Percentiles rank a stretch among this genome's conserved stretches.
Conservation (phyloP, 352 stramenopile genomes). For the Blastocystis sp. region DNA sequence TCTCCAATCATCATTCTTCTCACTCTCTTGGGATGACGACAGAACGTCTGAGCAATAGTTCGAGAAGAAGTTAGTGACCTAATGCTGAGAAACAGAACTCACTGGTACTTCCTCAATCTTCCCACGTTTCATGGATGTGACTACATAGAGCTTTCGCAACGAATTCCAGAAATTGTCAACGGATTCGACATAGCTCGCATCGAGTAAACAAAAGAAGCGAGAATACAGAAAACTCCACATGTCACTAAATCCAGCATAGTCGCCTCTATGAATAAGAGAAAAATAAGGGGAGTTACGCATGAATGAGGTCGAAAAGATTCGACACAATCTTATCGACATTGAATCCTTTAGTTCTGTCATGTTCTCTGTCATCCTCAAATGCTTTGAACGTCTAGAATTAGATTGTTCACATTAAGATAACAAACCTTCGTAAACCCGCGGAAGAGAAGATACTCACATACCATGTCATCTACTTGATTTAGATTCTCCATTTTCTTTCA, state of each 20-base stretch:
- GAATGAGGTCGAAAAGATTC: constrained; percentile 29
- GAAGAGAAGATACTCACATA: constrained; percentile 56
- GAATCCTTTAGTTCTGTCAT: constrained; percentile 50
- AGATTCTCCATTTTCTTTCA: constrained; percentile 32
- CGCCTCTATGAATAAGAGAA: constrained; percentile 1
- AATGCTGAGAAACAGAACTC: not conserved
- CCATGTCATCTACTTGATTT: constrained; percentile 64
- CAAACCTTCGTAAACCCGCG: constrained; percentile 55
- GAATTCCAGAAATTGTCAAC: constrained; percentile 23
- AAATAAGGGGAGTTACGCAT: not conserved
- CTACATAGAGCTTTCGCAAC: constrained; percentile 29
- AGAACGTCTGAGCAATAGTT: constrained; percentile 31
- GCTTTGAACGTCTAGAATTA: constrained; percentile 49
- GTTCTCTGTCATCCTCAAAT: constrained; percentile 32
- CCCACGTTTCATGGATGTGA: not conserved
- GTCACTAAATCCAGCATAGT: constrained; percentile 30
- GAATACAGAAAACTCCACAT: constrained; percentile 56
- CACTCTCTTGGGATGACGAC: not conserved
- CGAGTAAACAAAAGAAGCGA: constrained; percentile 43
- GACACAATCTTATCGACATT: constrained; percentile 51
- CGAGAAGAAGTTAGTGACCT: constrained; percentile 27
- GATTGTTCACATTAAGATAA: not conserved
- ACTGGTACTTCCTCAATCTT: constrained; percentile 1
- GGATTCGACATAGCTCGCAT: constrained; percentile 31
- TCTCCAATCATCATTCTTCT: constrained; percentile 51